Evolutionary conservation across 2,329 filamentous ascomycete genomes (phyloP).

Genomic region (Botrytis sinoallii): DNA sequence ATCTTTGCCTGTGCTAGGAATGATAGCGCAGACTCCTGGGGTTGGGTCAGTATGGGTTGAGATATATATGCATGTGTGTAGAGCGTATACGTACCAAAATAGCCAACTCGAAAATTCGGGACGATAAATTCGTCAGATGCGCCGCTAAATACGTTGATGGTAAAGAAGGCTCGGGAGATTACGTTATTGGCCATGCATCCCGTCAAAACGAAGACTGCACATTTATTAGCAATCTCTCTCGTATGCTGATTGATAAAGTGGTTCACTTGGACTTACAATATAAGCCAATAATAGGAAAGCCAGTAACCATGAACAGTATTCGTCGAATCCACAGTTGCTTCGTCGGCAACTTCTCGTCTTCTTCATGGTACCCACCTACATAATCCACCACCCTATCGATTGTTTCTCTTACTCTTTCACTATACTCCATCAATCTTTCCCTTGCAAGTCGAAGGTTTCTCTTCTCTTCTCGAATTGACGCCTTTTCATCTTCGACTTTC

Average conservation of each 20-base stretch:
- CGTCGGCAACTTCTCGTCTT: not conserved
- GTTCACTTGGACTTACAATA: not conserved
- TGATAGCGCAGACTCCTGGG: slow-evolving; percentile 1
- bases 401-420: slow-evolving; percentile 4
- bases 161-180: not conserved
- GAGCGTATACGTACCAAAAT: not conserved
- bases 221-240: not conserved
- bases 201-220: not conserved
- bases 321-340: slow-evolving; percentile 6
- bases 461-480: slow-evolving; percentile 3
- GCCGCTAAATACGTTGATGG: slow-evolving; percentile 5
- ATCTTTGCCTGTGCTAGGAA: not conserved
- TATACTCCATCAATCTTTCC: not conserved
- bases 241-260: not conserved
- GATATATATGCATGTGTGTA: not conserved
- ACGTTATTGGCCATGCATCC: slow-evolving; percentile 6
- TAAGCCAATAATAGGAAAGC: not conserved
- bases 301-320: not conserved
- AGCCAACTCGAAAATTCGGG: slow-evolving; percentile 10
- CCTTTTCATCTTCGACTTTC: slow-evolving; percentile 5
- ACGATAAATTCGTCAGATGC: slow-evolving; percentile 5
- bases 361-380: not conserved
- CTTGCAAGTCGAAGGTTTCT: not conserved
- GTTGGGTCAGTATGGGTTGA: not conserved
- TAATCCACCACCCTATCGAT: slow-evolving; percentile 7